Percentiles rank a stretch among this genome's conserved stretches.
Conservation (phyloP, 2,329 filamentous ascomycete genomes). For the Sclerotinia minor region DNA sequence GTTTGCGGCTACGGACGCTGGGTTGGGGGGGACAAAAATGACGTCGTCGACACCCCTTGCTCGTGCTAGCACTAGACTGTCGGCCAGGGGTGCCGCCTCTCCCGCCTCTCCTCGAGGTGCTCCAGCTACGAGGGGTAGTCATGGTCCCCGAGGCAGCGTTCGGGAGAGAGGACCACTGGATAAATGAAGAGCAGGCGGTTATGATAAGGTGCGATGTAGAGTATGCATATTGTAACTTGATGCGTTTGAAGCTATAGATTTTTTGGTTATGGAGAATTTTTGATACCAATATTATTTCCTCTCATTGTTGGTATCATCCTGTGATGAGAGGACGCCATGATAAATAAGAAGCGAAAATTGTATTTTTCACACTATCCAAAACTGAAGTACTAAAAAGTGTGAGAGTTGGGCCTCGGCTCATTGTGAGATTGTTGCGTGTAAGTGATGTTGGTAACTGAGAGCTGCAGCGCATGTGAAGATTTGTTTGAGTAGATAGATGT, state of each 20-base stretch:
- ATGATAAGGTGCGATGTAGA: background rate
- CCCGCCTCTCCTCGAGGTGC: background rate
- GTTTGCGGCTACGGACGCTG: background rate
- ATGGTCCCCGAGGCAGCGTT: background rate
- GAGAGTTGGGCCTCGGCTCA: no score
- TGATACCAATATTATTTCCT: no score
- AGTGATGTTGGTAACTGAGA: background rate
- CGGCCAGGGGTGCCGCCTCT: background rate
- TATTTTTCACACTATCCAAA: no score
- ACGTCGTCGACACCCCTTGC: background rate
- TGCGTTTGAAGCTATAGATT: background rate
- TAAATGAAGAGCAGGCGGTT: background rate
- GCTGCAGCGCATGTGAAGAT: background rate
- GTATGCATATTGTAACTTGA: no score
- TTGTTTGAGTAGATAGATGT: background rate
- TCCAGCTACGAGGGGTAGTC: background rate
- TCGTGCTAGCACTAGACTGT: background rate
- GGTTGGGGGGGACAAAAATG: background rate
- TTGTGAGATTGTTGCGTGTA: background rate
- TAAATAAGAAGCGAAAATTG: no score
- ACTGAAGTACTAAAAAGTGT: no score
- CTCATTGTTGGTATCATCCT: no score
- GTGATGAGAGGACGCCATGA: no score
- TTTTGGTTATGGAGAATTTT: background rate
- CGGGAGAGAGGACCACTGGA: background rate